phyloP scores from a whole-genome alignment of 352 stramenopile species.

The Pythium pyrilobum region DNA sequence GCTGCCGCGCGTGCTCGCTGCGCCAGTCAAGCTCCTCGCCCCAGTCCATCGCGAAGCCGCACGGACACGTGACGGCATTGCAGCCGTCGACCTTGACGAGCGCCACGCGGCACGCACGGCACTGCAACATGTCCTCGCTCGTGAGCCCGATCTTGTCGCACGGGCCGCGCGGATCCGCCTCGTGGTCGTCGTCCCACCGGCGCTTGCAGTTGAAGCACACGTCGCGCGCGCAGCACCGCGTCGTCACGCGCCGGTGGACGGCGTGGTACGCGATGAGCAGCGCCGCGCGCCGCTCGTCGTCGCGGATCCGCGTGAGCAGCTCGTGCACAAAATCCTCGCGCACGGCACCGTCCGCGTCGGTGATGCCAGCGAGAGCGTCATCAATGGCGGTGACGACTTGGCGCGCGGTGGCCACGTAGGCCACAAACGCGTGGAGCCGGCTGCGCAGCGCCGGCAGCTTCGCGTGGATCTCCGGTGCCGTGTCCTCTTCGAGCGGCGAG shows the following conservation, averaged over 20 bases:
- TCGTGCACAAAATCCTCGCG: not conserved
- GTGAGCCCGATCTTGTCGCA: not conserved
- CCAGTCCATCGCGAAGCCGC: conserved; percentile 30
- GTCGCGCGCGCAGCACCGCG: conserved; percentile 2
- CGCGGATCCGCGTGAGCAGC: not conserved
- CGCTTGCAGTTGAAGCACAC: conserved; percentile 21
- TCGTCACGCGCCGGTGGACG: not conserved
- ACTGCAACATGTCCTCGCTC: conserved; percentile 7
- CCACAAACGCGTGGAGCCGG: too few species aligned
- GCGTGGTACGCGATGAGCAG: conserved; percentile 9
- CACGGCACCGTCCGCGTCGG: too few species aligned
- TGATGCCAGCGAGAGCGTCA: not conserved
- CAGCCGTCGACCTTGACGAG: conserved; percentile 24
- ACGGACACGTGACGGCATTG: conserved; percentile 13
- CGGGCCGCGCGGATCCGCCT: not conserved
- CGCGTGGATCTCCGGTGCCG: not conserved
- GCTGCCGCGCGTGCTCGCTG: not conserved
- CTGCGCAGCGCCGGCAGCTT: not conserved
- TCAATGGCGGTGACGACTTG: not conserved
- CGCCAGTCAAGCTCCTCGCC: conserved; percentile 9
- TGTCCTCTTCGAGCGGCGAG: too few species aligned
- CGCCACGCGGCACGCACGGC: conserved; percentile 12
- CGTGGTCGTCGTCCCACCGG: not conserved
- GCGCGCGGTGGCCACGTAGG: too few species aligned
- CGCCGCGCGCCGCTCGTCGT: conserved; percentile 17